Evolutionary conservation across 768 basidiomycete species (phyloP).

Genomic region (Rhodocollybia butyracea): DNA sequence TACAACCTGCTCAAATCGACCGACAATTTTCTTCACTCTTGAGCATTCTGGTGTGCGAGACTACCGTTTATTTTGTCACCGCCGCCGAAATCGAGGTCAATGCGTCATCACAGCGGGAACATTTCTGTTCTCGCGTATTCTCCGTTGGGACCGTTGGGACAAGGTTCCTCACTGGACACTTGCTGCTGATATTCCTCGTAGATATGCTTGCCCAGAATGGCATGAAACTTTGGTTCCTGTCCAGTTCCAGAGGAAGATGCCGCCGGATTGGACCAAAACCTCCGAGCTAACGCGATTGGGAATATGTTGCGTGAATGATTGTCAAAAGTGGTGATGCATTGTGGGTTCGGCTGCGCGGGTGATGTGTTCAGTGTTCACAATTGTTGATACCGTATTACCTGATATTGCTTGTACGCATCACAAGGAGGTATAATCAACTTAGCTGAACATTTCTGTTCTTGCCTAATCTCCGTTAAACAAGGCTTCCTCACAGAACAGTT

Average conservation of each 20-base stretch:
- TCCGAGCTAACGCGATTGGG: slow-evolving; percentile 42
- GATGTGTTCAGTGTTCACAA: too few species aligned
- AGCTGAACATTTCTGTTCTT: slow-evolving; percentile 52
- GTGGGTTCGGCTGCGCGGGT: too few species aligned
- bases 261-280: slow-evolving; percentile 32
- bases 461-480: slow-evolving; percentile 57
- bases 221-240: too few species aligned
- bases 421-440: too few species aligned
- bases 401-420: too few species aligned
- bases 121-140: slow-evolving; percentile 59
- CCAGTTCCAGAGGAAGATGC: slow-evolving; percentile 40
- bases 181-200: slow-evolving; percentile 29
- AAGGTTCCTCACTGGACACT: slow-evolving; percentile 49
- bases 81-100: slow-evolving; percentile 68
- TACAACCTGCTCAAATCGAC: slow-evolving; percentile 45
- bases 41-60: background rate
- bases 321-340: too few species aligned
- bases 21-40: slow-evolving; percentile 19
- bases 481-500: slow-evolving; percentile 53
- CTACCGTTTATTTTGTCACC: slow-evolving; percentile 51
- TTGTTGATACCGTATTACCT: too few species aligned
- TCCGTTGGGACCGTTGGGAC: slow-evolving; percentile 51
- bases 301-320: too few species aligned
- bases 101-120: slow-evolving; percentile 51
- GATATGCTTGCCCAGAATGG: too few species aligned